phyloP scores from a whole-genome alignment of 73 alveolate species.

The Paramecium octaurelia region DNA sequence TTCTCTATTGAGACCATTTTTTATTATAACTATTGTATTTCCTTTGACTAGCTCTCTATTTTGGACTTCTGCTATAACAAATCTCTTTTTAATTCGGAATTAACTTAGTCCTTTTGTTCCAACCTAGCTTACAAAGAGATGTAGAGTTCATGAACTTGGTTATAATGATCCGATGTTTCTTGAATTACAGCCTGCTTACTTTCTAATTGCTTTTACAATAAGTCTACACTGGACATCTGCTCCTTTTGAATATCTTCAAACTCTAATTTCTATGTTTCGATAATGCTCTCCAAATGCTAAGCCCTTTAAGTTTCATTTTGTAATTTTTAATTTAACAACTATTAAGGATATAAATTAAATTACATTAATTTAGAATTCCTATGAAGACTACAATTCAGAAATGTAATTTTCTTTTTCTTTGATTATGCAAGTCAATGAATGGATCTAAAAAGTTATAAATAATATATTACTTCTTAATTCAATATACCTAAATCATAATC shows the following conservation, averaged over 20 bases:
- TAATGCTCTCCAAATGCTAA: neutral
- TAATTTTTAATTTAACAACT: neutral
- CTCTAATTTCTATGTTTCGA: neutral
- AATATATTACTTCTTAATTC: neutral
- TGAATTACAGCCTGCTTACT: conserved; percentile 43
- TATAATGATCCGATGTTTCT: conserved; percentile 28
- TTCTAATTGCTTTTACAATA: conserved; percentile 12
- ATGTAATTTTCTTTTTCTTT: neutral
- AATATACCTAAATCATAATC: neutral
- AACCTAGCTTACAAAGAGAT: neutral
- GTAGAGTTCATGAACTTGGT: conserved; percentile 21
- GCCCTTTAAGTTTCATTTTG: neutral
- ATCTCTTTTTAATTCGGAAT: neutral
- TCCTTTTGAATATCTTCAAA: neutral
- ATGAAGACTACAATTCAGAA: neutral
- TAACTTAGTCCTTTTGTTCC: conserved; percentile 5
- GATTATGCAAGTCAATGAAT: neutral
- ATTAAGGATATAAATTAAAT: neutral
- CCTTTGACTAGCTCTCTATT: neutral
- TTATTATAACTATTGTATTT: neutral
- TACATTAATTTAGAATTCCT: neutral
- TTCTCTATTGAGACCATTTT: neutral
- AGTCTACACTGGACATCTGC: neutral
- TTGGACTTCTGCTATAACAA: neutral
- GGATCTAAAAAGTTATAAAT: neutral